Percentiles rank a stretch among this genome's conserved stretches.
Evolutionary conservation across 768 basidiomycete genomes (phyloP).

Genomic region (Agrocybe pediades): DNA sequence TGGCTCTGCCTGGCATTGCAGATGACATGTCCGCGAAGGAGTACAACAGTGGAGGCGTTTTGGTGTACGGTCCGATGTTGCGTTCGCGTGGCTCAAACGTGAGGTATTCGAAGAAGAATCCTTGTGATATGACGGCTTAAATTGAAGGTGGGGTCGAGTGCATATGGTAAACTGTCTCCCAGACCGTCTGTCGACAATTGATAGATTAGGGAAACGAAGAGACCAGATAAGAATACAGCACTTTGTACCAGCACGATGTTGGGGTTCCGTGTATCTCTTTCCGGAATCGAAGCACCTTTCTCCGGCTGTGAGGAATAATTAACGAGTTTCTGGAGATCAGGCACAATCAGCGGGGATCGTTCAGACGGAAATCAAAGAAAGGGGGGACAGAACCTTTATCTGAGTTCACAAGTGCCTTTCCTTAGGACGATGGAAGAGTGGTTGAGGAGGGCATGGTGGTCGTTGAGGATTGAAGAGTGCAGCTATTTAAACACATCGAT

Average conservation of each 20-base stretch:
- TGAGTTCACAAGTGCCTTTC: conserved; percentile 1
- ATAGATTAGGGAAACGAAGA: conserved; percentile 13
- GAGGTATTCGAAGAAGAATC: conserved; percentile 10
- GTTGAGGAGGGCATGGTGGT: conserved; percentile 23
- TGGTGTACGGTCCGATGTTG: conserved; percentile 1
- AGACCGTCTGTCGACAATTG: conserved; percentile 16
- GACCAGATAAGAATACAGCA: conserved; percentile 3
- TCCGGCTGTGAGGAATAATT: conserved; percentile 10
- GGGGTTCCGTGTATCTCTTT: conserved; percentile 1
- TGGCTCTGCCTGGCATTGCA: conserved; percentile 12
- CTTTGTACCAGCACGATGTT: background rate
- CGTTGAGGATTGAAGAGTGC: conserved; percentile 16
- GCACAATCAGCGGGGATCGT: conserved; percentile 25
- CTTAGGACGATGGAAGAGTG: conserved; percentile 24
- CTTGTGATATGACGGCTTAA: conserved; percentile 11
- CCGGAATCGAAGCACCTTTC: conserved; percentile 7
- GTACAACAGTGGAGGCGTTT: conserved; percentile 7
- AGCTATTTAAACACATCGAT: conserved; percentile 7
- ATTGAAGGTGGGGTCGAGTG: conserved; percentile 10
- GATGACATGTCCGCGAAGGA: conserved; percentile 7
- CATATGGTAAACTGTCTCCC: conserved; percentile 14
- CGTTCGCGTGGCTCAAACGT: conserved; percentile 6
- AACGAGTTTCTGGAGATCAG: conserved; percentile 21
- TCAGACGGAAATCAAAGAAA: background rate
- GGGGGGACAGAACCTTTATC: conserved; percentile 9